phyloP scores from a whole-genome alignment of 805 yeast species.

The Saccharomyces paradoxus region DNA sequence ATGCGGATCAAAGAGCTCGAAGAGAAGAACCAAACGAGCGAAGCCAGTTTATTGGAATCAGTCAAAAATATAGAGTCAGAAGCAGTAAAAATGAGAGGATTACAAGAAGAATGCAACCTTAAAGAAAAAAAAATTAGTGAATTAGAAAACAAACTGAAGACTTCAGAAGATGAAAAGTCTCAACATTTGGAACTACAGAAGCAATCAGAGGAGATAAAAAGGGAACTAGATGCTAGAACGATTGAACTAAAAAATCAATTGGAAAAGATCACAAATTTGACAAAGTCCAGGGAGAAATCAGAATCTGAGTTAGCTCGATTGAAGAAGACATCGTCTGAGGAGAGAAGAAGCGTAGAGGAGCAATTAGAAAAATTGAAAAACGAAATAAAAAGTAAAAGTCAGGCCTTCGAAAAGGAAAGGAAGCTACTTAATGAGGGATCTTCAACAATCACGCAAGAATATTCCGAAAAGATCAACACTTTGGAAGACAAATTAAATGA shows the following conservation, averaged over 20 bases:
- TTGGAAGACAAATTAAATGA: conserved; percentile 6
- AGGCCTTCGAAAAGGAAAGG: conserved; percentile 46
- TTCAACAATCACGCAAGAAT: conserved; percentile 40
- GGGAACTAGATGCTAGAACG: not conserved
- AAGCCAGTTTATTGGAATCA: not conserved
- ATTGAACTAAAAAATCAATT: not conserved
- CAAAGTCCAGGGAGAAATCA: not conserved
- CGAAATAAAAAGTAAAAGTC: conserved; percentile 32
- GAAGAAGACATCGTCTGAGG: not conserved
- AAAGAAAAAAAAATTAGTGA: not conserved
- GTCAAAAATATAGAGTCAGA: not conserved
- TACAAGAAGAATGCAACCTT: not conserved
- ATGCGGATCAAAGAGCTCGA: not conserved
- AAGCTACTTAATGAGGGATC: conserved; percentile 40
- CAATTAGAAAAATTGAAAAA: conserved; percentile 9
- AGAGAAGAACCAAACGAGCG: not conserved
- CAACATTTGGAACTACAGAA: conserved; percentile 1
- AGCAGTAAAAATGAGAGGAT: not conserved
- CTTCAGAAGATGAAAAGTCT: conserved; percentile 2
- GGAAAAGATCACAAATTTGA: not conserved
- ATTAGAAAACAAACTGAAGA: conserved; percentile 2
- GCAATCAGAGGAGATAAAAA: conserved; percentile 1
- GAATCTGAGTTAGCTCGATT: not conserved
- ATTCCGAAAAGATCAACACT: conserved; percentile 26
- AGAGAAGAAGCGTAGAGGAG: not conserved